Evolutionary conservation across 1,284 basidiomycete species (phyloP).

Genomic region (Anthracocystis setariae): DNA sequence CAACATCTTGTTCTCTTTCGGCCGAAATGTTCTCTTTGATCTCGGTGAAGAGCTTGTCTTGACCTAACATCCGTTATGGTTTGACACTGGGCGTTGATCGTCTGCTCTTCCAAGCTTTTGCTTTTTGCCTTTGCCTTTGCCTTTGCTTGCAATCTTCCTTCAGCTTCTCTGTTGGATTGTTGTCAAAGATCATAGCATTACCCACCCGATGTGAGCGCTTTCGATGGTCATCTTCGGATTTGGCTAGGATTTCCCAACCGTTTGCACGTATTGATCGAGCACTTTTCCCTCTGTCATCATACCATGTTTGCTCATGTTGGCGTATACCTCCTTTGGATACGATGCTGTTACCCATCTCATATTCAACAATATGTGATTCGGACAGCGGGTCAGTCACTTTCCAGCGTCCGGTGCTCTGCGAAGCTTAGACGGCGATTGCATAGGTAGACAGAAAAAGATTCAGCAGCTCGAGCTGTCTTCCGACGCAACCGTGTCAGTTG

Average conservation of each 20-base stretch:
- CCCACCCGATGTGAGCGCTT: neutral
- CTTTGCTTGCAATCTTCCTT: neutral
- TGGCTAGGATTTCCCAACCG: neutral
- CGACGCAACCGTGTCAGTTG: no score
- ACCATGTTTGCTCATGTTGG: neutral
- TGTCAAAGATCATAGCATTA: neutral
- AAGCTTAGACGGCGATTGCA: no score
- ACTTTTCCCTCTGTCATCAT: neutral
- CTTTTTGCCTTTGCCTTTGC: neutral
- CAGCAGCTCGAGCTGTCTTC: no score
- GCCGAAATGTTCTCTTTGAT: no score
- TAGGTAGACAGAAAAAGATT: no score
- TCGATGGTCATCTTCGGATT: neutral
- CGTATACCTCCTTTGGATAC: neutral
- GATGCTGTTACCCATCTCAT: no score
- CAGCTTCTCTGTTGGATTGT: neutral
- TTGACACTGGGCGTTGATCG: no score
- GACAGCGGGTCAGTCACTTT: no score
- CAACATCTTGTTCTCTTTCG: constrained; percentile 3
- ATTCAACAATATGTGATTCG: no score
- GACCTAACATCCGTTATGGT: no score
- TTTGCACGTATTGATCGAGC: neutral
- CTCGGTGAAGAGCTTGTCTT: no score
- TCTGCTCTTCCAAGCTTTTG: neutral
- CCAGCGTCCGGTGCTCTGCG: no score